Base-by-base conservation (phyloP, 176 grass and related monocot genomes). In the Rhynchospora breviuscula region DNA sequence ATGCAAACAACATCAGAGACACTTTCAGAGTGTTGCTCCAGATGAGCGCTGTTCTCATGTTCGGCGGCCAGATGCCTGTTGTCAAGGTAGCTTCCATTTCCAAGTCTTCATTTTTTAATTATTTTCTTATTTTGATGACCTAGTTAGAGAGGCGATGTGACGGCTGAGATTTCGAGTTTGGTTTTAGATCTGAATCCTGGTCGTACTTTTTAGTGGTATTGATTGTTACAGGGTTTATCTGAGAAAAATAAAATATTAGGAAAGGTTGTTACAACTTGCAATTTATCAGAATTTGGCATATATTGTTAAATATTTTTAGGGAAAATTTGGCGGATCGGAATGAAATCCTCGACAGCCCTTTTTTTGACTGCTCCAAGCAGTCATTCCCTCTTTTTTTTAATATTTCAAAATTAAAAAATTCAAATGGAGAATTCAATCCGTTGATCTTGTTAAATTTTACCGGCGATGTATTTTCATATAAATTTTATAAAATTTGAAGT, bases 1-100 rank as follows among this genome's bases (percentile, higher is more conserved):
- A 99, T 86, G 93, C 93, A 8, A 99, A 92, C 81, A 99, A 99
- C 64, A 99, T 96, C 83, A 82, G 97, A 7, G 97, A 99, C 84
- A 99, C 97, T 48, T 99, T 99, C 92, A 87, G 94, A 56, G 85
- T 97, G 60, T 86, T 97, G 69, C 94, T 97, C 47, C 94, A 97
- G 94, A 97, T 97, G 94, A 84, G 92, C 90, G 94, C 82, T 43
- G 94, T 97, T 72, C 94, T 97, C 81, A 97, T 97, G 94, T 97
- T 97, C 88, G 94, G 94, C 47, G 92, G 92, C 12, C 96, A 98
- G 86, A 79, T 98, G 84, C 96, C 96, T 13, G 40, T 98, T 80
- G 85, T 98, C 79, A 95, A 93, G 96, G 96, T 98, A 93, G 23
- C 31, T 48, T 76, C 11, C 53, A 58, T 18, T 23, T 43, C 44